Conservation (phyloP, 768 basidiomycete genomes). For the Infundibulicybe gibba region DNA sequence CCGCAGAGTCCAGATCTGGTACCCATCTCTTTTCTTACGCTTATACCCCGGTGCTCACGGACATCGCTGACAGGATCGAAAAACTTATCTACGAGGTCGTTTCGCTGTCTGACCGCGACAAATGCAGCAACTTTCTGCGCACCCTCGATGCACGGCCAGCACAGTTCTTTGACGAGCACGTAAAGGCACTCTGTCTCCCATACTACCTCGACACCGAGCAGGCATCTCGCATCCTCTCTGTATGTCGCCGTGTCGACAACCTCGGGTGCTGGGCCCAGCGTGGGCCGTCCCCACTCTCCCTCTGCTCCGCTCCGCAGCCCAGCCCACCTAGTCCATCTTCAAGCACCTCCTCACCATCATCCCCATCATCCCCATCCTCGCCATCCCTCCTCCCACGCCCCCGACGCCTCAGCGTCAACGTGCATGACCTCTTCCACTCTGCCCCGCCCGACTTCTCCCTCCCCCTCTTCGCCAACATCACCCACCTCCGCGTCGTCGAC, state of each 20-base stretch:
- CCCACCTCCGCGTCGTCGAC: not conserved
- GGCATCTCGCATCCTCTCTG: not conserved
- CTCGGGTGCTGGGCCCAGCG: not conserved
- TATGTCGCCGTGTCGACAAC: not conserved
- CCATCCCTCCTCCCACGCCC: not conserved
- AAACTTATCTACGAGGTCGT: not conserved
- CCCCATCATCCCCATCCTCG: too few species aligned
- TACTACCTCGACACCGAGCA: not conserved
- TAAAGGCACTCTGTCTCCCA: not conserved
- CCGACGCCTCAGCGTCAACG: not conserved
- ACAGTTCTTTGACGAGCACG: not conserved
- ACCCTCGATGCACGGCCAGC: not conserved
- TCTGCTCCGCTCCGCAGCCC: not conserved
- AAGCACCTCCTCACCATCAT: too few species aligned
- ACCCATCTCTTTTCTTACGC: not conserved
- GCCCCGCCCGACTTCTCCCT: not conserved
- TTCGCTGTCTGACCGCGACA: not conserved
- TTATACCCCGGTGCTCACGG: not conserved
- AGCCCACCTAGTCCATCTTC: too few species aligned
- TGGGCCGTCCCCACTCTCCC: not conserved
- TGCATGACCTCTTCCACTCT: not conserved
- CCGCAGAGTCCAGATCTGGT: conserved; percentile 21
- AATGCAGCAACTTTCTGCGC: not conserved
- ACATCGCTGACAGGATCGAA: not conserved
- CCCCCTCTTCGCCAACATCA: not conserved